Evolutionary conservation across 73 alveolate species (phyloP).

Genomic region (Paramecium caudatum): DNA sequence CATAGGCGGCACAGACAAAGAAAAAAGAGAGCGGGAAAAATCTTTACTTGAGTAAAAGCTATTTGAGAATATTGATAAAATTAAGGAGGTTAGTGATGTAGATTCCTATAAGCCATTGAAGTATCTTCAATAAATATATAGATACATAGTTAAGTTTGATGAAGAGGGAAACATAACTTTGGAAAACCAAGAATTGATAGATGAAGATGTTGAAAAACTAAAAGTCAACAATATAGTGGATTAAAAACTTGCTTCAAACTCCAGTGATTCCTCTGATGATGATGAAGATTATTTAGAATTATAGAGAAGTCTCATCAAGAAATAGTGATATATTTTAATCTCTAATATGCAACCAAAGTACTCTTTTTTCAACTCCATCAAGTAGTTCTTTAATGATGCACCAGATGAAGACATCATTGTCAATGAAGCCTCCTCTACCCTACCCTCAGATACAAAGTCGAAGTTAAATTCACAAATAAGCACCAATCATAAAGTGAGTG

Average conservation of each 20-base stretch:
- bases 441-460: background rate
- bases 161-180: background rate
- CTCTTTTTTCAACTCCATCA: constrained; percentile 37
- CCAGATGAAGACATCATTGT: background rate
- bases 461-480: background rate
- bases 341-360: constrained; percentile 40
- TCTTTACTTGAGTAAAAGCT: background rate
- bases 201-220: constrained; percentile 1
- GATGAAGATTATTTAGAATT: background rate
- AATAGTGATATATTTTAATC: background rate
- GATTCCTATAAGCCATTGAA: background rate
- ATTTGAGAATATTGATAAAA: constrained; percentile 22
- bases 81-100: background rate
- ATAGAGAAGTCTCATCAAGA: constrained; percentile 2
- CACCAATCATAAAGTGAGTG: background rate
- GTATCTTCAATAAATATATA: background rate
- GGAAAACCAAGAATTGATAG: background rate
- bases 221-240: background rate
- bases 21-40: background rate
- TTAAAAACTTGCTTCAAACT: background rate
- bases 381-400: constrained; percentile 20
- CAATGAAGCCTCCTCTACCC: constrained; percentile 28
- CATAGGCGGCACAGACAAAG: background rate
- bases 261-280: background rate
- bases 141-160: constrained; percentile 14